These are phyloP conservation scores for Penicillium griseofulvum DNA, from an alignment of 2,329 filamentous ascomycete species.

Conservation along the genomic window DNA sequence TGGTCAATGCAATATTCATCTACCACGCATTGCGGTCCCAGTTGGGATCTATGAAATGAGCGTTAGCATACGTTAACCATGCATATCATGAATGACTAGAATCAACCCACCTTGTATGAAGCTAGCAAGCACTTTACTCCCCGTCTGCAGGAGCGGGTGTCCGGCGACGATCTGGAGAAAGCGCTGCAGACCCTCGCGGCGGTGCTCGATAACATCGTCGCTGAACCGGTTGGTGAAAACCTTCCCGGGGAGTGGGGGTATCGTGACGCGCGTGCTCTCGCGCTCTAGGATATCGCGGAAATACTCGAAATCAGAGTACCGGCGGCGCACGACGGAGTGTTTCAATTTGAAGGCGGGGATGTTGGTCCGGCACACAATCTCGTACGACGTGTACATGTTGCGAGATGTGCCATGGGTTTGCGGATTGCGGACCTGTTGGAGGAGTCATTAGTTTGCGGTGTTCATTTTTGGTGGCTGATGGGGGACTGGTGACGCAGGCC, in stretches of 20 bases:
- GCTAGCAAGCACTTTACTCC: constrained; percentile 90
- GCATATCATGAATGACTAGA: neutral
- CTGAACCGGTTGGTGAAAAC: constrained; percentile 98
- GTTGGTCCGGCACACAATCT: constrained; percentile 96
- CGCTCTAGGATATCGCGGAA: constrained; percentile 98
- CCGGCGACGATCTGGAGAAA: constrained; percentile 98
- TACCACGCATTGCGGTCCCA: constrained; percentile 91
- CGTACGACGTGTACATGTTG: constrained; percentile 98
- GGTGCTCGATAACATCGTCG: constrained; percentile 95
- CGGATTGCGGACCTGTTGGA: constrained; percentile 72
- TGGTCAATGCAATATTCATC: constrained; percentile 3
- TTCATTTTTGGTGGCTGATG: neutral
- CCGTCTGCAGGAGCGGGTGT: constrained; percentile 93
- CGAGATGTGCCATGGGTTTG: constrained; percentile 92
- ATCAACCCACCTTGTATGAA: constrained; percentile 82
- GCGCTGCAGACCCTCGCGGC: constrained; percentile 85
- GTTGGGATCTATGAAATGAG: constrained; percentile 46
- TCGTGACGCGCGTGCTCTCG: constrained; percentile 89
- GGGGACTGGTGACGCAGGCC: neutral
- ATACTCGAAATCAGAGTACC: constrained; percentile 98
- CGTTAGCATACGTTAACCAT: constrained; percentile 11
- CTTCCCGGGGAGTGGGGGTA: constrained; percentile 92
- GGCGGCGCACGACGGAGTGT: constrained; percentile 79
- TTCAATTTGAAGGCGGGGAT: constrained; percentile 98
- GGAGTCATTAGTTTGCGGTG: neutral